Evolutionary conservation across 495 filamentous ascomycete species (phyloP), one percentile per base, ranked within the genome.

Genomic region (Hypoxylon fragiforme): DNA sequence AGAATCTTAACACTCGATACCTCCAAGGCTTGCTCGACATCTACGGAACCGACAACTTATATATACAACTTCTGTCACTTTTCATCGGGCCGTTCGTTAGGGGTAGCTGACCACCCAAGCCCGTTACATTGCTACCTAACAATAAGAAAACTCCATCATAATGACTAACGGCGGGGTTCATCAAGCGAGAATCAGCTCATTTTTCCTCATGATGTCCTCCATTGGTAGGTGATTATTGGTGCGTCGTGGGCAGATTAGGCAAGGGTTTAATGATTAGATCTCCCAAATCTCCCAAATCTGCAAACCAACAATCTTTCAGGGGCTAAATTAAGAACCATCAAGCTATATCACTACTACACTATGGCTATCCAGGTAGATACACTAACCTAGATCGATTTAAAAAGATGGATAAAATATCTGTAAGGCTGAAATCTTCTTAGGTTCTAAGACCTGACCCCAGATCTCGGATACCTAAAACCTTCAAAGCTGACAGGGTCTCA

Each of bases 131-230:
- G 43, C 41, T 46, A 60, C 57, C 50, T 50, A 51, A 60, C 34
- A 44, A 49, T 26, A 46, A 39, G 14, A 14, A 28, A 54, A 45
- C 44, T 60, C 57, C 46, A 60, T 56, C 57, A 19, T 54, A 54
- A 49, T 60, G 35, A 50, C 43, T 43, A 56, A 40, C 58, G 42
- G 37, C 58, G 58, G 58, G 58, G 58, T 56, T 49, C 37, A 16
- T 62, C 46, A 49, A 62, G 58, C 51, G 35, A 62, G 52, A 62
- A 62, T 62, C 58, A 56, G 58, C 52, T 62, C 58, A 62, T 44
- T 56, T 51, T 54, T 20, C 49, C 58, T 55, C 52, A 36, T 37
- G 58, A 62, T 62, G 32, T 47, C 58, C 35, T 62, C 58, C 11
- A 56, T 56, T 56, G 57, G 57, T 12, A 46, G 44, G n/a, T 44